A percentile compares a stretch with the other conserved stretches of the same genome.
Conservation (phyloP, 805 yeast species). For the Scheffersomyces stipitis region DNA sequence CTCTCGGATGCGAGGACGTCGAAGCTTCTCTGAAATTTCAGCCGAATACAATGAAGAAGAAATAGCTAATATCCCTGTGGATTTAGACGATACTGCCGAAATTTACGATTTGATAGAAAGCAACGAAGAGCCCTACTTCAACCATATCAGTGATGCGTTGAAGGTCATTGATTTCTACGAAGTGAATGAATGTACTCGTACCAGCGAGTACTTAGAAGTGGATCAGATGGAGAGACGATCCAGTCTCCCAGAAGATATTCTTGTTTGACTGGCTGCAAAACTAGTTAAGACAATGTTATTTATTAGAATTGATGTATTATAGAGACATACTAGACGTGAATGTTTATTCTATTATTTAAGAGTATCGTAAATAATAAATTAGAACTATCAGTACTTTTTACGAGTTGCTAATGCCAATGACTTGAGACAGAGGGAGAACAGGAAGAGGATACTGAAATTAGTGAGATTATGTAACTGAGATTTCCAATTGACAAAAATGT, state of each 20-base stretch:
- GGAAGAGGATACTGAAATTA: too few relatives aligned
- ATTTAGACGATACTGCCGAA: constrained; percentile 14
- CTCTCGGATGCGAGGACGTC: constrained; percentile 2
- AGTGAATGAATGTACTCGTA: constrained; percentile 1
- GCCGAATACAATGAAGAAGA: neutral
- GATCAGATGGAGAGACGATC: constrained; percentile 8
- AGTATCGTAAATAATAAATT: too few relatives aligned
- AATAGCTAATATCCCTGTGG: constrained; percentile 1
- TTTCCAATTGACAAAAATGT: too few relatives aligned
- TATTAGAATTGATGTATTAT: too few relatives aligned
- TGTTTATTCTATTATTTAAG: too few relatives aligned
- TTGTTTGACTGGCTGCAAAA: too few relatives aligned
- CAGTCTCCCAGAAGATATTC: constrained; percentile 4
- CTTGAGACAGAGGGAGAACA: too few relatives aligned
- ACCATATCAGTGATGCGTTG: constrained; percentile 39
- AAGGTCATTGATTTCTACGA: constrained; percentile 39
- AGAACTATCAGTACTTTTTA: too few relatives aligned
- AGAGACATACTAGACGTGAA: too few relatives aligned
- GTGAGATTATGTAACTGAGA: too few relatives aligned
- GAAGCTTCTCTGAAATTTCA: constrained; percentile 1
- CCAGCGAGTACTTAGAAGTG: constrained; percentile 7
- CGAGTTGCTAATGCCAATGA: too few relatives aligned
- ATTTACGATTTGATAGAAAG: constrained; percentile 26
- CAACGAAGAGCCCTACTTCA: constrained; percentile 29
- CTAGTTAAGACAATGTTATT: too few relatives aligned